Base-by-base conservation (phyloP, 768 basidiomycete genomes). In the Gloeophyllum trabeum region DNA sequence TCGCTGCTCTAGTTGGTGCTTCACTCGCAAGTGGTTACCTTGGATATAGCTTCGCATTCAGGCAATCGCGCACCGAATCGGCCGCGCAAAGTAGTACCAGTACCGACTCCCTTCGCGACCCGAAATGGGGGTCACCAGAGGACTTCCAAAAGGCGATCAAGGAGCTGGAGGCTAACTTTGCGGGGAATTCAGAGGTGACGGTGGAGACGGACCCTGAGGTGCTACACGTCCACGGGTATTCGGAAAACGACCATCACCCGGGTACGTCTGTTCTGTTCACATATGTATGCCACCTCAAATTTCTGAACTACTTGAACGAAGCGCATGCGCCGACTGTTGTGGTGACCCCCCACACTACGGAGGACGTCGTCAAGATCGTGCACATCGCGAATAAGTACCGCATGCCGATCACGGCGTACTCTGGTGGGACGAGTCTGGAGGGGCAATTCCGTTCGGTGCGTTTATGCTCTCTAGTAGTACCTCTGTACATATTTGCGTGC, bases 371-470 rank as follows among this genome's bases (percentile, higher is more conserved):
- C 30, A 69, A 74, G 49, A 70, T 90, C 38, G 81, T 93, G 38
- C 75, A 81, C 45, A 69, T 84, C 36, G 83, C 90, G 2, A 71
- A 68, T 30, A 79, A 79, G 57, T 81, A 79, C 60, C 67, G 66
- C 21, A 81, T 92, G 63, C 91, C 91, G 0, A 59, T 93, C 18
- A 75, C 73, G 1, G 73, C 88, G 2, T 91, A 81, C 57, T 78
- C 80, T 0, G 90, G 86, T 6, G 90, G 81, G 1, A 93, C 90
- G 0, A 79, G 74, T 51, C 57, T 93, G 19, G 90, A 92, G 54
- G 88, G 88, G 0, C 81, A 88, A 47, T 78, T 71, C 47, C 63
- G 71, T 26, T 76, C 75, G 22, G 84, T 85, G 48, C 44, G 75
- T 60, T n/a, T n/a, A 3, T n/a, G n/a, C n/a, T n/a, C n/a, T n/a